Evolutionary conservation across 306 rosid genomes (phyloP).

Genomic region (Cucurbita argyrosperma): DNA sequence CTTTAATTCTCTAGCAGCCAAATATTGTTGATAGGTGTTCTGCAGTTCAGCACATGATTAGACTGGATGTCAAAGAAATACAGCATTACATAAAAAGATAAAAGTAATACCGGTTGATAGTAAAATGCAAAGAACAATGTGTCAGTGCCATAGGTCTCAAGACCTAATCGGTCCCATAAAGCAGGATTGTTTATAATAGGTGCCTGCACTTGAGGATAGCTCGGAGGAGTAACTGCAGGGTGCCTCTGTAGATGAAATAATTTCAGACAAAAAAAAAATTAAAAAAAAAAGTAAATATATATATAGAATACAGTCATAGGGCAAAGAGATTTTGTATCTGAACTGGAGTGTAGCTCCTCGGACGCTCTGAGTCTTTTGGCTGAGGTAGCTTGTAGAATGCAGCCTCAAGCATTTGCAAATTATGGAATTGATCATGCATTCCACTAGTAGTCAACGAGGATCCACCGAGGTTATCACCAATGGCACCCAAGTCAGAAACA

Average conservation of each 20-base stretch:
- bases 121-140: slow-evolving; percentile 86
- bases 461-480: slow-evolving; percentile 65
- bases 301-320: neutral
- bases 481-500: slow-evolving; percentile 76
- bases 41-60: slow-evolving; percentile 21
- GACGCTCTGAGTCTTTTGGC: slow-evolving; percentile 86
- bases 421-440: slow-evolving; percentile 50
- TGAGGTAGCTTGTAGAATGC: slow-evolving; percentile 70
- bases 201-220: slow-evolving; percentile 91
- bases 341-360: slow-evolving; percentile 72
- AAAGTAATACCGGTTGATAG: slow-evolving; percentile 68
- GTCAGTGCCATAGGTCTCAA: slow-evolving; percentile 55
- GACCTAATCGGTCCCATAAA: slow-evolving; percentile 83
- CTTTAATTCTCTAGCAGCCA: slow-evolving; percentile 97
- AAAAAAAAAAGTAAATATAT: no score
- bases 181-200: slow-evolving; percentile 87
- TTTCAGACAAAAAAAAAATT: neutral
- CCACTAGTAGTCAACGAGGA: slow-evolving; percentile 46
- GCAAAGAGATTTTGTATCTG: slow-evolving; percentile 15
- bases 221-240: slow-evolving; percentile 61
- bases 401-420: slow-evolving; percentile 87
- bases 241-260: slow-evolving; percentile 43
- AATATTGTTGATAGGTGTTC: slow-evolving; percentile 90
- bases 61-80: neutral
- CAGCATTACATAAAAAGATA: neutral